Evolutionary conservation across 2,329 filamentous ascomycete species (phyloP).

Genomic region (Scolecobasidium constrictum): DNA sequence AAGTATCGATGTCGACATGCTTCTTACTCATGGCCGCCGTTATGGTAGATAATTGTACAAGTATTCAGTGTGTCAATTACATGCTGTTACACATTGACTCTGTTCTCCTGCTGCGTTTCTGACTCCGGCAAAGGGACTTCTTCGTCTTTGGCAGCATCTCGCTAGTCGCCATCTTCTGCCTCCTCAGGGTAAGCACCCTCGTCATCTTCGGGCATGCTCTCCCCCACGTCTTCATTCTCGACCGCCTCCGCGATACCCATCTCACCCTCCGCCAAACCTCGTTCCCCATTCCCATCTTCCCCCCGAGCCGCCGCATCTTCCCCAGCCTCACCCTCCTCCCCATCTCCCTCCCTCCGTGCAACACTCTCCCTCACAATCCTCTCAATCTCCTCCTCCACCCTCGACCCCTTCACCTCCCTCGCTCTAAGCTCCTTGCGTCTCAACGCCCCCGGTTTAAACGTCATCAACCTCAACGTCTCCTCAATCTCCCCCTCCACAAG

Average conservation of each 20-base stretch:
- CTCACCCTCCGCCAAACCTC: neutral
- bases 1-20: too few relatives aligned
- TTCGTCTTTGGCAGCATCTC: too few relatives aligned
- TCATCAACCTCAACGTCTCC: slow-evolving; percentile 11
- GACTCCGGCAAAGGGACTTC: too few relatives aligned
- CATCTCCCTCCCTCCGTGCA: neutral
- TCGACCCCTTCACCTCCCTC: neutral
- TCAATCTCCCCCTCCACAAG: slow-evolving; percentile 70
- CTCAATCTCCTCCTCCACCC: neutral
- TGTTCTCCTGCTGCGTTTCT: too few relatives aligned
- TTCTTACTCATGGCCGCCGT: too few relatives aligned
- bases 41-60: too few relatives aligned
- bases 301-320: neutral
- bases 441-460: neutral
- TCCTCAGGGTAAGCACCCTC: slow-evolving; percentile 1
- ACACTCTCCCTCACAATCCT: neutral
- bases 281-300: neutral
- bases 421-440: slow-evolving; percentile 1
- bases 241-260: neutral
- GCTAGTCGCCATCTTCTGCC: neutral
- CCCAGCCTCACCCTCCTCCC: neutral
- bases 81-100: too few relatives aligned
- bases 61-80: too few relatives aligned
- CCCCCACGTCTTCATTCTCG: neutral
- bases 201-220: too few relatives aligned